Evolutionary conservation across 805 yeast genomes (phyloP), one percentile per base, ranked within the genome.

Genomic region (Saccharomycopsis selenospora): DNA sequence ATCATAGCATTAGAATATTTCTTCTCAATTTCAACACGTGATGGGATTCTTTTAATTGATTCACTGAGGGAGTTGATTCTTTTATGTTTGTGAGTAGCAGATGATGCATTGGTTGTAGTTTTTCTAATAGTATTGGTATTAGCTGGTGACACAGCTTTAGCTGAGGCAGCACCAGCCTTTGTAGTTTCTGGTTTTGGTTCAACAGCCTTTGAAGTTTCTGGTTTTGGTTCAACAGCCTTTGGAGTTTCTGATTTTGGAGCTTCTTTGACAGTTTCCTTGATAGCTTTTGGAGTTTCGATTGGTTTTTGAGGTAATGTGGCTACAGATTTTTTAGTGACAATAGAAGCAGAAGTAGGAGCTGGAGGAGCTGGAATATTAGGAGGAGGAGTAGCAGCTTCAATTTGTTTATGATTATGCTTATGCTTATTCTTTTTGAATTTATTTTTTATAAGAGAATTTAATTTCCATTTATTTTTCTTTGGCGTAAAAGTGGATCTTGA

Each of bases 1-100:
- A 80, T 65, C 58, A 65, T 59, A 38, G 63, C 58, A 36, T 68
- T 66, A 1, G 71, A 63, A 52, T 62, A 66, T 3, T 53, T 43
- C 1, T 56, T 59, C 45, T 66, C 68, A 26, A 59, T 62, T 18
- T 60, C 62, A 56, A 5, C 63, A 54, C 7, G 58, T 43, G 43
- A 56, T 40, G 8, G 63, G 45, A 53, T 45, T 23, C 41, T 28
- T 30, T 51, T 47, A 11, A 53, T 43, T 6, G 54, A 45, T n/a
- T 53, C 56, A 11, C 33, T 38, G 25, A 50, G 22, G 14, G 54
- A 50, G 14, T 40, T 43, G n/a, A 47, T 46, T 43, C 51, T 46
- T 18, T 49, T 43, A 23, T 42, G 47, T 27, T 43, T 40, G 3
- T n/a, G 18, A 4, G 36, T 13, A n/a, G 38, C 24, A 18, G 45